Evolutionary conservation across 768 basidiomycete genomes (phyloP).

Genomic region (Rhodocollybia butyracea): DNA sequence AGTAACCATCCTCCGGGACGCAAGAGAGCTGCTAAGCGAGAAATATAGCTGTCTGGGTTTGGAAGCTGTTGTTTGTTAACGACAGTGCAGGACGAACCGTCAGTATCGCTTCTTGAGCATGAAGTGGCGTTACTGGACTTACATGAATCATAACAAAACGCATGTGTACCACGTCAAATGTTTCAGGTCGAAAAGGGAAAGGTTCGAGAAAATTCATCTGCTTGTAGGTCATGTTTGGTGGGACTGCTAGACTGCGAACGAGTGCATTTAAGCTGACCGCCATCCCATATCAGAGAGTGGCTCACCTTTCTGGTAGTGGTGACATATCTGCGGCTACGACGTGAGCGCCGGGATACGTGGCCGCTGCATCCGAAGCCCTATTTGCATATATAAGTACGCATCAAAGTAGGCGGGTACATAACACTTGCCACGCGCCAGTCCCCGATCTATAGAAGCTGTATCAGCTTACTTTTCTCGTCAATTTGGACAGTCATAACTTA

Average conservation of each 20-base stretch:
- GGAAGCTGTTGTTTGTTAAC: conserved; percentile 1
- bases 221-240: background rate
- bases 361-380: conserved; percentile 3
- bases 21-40: background rate
- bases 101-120: background rate
- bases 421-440: background rate
- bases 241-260: background rate
- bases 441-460: background rate
- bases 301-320: conserved; percentile 3
- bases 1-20: conserved; percentile 7
- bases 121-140: background rate
- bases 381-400: too few relatives aligned
- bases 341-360: background rate
- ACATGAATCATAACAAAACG: conserved; percentile 5
- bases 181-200: background rate
- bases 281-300: background rate
- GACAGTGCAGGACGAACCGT: too few relatives aligned
- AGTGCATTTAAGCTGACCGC: background rate
- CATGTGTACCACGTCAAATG: conserved; percentile 4
- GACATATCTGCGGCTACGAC: conserved; percentile 4
- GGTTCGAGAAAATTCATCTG: conserved; percentile 3
- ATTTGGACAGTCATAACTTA: background rate
- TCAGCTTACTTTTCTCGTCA: background rate
- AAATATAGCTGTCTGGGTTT: background rate
- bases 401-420: background rate